Percentiles rank a stretch among this genome's conserved stretches.
Conservation (phyloP, 768 basidiomycete species). For the Xerocomus spinulosus region DNA sequence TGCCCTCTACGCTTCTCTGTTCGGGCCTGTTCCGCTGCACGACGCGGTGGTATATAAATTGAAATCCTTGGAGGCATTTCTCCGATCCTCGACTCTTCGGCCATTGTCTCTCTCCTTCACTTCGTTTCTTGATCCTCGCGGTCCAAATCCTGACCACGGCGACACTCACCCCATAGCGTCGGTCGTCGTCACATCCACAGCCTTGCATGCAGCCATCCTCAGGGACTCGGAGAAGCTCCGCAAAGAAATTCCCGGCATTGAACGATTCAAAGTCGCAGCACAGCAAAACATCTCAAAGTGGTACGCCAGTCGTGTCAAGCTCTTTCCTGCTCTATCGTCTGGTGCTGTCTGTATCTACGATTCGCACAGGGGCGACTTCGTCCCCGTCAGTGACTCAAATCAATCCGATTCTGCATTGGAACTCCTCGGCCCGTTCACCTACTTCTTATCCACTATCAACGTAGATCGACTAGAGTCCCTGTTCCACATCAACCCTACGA, state of each 20-base stretch:
- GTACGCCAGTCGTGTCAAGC: slow-evolving; percentile 56
- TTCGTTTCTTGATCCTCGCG: slow-evolving; percentile 35
- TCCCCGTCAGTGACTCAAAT: slow-evolving; percentile 36
- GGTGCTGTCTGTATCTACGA: slow-evolving; percentile 59
- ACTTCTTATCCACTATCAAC: slow-evolving; percentile 79
- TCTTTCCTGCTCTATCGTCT: slow-evolving; percentile 44
- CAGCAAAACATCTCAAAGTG: slow-evolving; percentile 66
- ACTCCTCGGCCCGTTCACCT: slow-evolving; percentile 75
- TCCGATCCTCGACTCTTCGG: slow-evolving; percentile 33
- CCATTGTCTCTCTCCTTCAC: slow-evolving; percentile 56
- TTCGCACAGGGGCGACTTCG: slow-evolving; percentile 43
- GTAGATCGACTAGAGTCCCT: slow-evolving; percentile 81
- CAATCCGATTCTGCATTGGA: slow-evolving; percentile 37
- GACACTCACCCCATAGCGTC: slow-evolving; percentile 40
- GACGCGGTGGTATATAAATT: slow-evolving; percentile 41
- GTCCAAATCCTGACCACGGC: slow-evolving; percentile 10
- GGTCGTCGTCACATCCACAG: slow-evolving; percentile 82
- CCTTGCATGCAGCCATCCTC: slow-evolving; percentile 81
- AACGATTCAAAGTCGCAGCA: slow-evolving; percentile 87
- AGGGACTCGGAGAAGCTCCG: slow-evolving; percentile 77
- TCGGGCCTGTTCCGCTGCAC: slow-evolving; percentile 41
- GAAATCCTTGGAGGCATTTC: slow-evolving; percentile 51
- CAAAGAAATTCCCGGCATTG: slow-evolving; percentile 63
- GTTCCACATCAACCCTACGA: slow-evolving; percentile 73
- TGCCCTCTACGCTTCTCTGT: slow-evolving; percentile 78